phyloP scores from a whole-genome alignment of 352 stramenopile genomes.

The Nothophytophthora sp. region DNA sequence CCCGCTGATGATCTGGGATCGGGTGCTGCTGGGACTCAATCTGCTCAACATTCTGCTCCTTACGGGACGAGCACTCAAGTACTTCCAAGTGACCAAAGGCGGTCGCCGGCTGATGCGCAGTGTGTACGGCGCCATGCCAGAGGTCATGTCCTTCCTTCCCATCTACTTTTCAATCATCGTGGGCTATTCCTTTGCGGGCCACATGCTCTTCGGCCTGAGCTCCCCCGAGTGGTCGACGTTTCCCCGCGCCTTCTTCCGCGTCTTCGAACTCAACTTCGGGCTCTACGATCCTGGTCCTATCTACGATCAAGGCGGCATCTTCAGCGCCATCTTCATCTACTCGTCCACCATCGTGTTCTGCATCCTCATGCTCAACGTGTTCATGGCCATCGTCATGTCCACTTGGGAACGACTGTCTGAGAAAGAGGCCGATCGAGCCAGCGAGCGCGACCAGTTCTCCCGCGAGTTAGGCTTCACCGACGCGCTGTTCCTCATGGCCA shows the following conservation, averaged over 20 bases:
- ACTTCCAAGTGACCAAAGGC: slow-evolving; percentile 72
- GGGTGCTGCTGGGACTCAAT: slow-evolving; percentile 62
- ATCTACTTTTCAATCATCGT: slow-evolving; percentile 68
- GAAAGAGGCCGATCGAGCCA: slow-evolving; percentile 47
- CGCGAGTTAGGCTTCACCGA: slow-evolving; percentile 39
- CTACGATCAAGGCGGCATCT: slow-evolving; percentile 61
- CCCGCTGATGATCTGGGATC: slow-evolving; percentile 56
- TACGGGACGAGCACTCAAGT: slow-evolving; percentile 65
- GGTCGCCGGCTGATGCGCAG: slow-evolving; percentile 63
- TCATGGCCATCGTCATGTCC: slow-evolving; percentile 80
- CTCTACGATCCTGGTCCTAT: slow-evolving; percentile 70
- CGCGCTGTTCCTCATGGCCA: slow-evolving; percentile 48
- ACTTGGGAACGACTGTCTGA: slow-evolving; percentile 65
- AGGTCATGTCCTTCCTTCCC: slow-evolving; percentile 67
- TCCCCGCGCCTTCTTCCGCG: slow-evolving; percentile 54
- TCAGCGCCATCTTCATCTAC: slow-evolving; percentile 75
- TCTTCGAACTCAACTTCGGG: slow-evolving; percentile 77
- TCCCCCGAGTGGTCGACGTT: slow-evolving; percentile 71
- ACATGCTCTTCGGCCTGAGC: slow-evolving; percentile 70
- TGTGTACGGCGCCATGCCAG: slow-evolving; percentile 74
- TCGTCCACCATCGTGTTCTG: slow-evolving; percentile 67
- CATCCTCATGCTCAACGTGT: slow-evolving; percentile 80
- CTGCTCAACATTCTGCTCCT: slow-evolving; percentile 68
- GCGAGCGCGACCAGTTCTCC: slow-evolving; percentile 49
- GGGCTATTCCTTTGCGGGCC: slow-evolving; percentile 68